Evolutionary conservation across 108 stramenopile species (phyloP), one percentile per base, ranked within the genome.

Genomic region (Epithemia pelagica): DNA sequence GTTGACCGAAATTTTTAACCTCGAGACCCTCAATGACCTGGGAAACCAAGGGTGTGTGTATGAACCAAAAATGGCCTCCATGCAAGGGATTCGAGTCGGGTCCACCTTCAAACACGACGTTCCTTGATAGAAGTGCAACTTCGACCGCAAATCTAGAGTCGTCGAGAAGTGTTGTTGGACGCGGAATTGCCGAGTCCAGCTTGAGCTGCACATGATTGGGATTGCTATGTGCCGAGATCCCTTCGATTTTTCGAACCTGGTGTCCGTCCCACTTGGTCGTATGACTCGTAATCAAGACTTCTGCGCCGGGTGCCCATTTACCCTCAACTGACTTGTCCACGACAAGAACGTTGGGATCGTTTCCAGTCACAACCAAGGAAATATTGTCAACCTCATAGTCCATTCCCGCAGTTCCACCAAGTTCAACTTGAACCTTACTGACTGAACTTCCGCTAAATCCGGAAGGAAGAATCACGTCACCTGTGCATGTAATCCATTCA

Each of bases 271-370:
- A 68, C 58, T 56, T 55, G 0, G 69, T 31, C 25, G 79, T 76
- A 23, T 76, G 66, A 0, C 78, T 80, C 10, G 82, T 83, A 52
- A 83, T 76, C 58, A 80, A 70, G 2, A 83, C 57, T 32, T 80
- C 77, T 7, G 70, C 54, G 33, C 78, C 78, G 7, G 51, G 56
- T 30, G 58, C 75, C 82, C 82, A 83, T 54, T 66, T 66, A 26
- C 26, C 56, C 7, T 27, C 25, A 5, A 58, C 56, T 8, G 56
- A 7, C 8, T 58, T 58, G 56, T 23, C 22, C 7, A 58, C 56
- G 7, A 58, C n/a, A 3, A 58, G 7, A 19, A 26, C 56, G n/a
- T 23, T 26, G 15, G 24, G 22, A 58, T 26, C 56, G 7, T 46
- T 5, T 10, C 37, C 37, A 46, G 5, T 15, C 5, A 46, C 15